Evolutionary conservation across 345 rosid species (phyloP).

Genomic region (Brassica carinata): DNA sequence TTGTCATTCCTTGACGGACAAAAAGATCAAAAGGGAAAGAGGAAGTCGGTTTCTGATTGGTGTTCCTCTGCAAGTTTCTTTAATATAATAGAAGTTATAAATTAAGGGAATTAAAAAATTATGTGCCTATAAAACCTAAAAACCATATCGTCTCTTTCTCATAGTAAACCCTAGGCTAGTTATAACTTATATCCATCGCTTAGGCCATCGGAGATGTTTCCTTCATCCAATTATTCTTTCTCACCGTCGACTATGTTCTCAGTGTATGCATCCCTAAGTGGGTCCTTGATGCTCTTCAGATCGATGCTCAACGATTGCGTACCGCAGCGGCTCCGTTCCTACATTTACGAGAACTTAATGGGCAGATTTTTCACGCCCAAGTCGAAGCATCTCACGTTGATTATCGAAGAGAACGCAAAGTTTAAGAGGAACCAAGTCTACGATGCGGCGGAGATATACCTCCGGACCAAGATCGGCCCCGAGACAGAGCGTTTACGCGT

Average conservation of each 20-base stretch:
- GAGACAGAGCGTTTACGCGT: conserved; percentile 43
- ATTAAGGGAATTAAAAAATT: not conserved
- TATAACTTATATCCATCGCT: not conserved
- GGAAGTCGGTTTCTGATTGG: too few relatives aligned
- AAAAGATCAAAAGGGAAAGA: too few relatives aligned
- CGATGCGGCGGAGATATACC: conserved; percentile 53
- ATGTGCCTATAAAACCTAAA: not conserved
- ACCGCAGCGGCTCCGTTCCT: conserved; percentile 33
- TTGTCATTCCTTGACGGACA: too few relatives aligned
- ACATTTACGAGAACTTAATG: conserved; percentile 20
- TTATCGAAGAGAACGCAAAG: conserved; percentile 42
- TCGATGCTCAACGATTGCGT: conserved; percentile 44
- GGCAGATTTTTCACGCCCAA: conserved; percentile 30
- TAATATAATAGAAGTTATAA: not conserved
- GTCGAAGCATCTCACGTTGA: conserved; percentile 33
- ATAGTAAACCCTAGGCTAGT: not conserved
- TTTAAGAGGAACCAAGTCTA: conserved; percentile 40
- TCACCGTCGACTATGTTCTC: conserved; percentile 43
- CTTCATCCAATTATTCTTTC: conserved; percentile 27
- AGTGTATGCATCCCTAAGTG: conserved; percentile 47
- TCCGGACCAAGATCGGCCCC: conserved; percentile 50
- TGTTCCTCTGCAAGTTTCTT: too few relatives aligned
- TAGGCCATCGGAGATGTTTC: not conserved
- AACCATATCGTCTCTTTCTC: not conserved
- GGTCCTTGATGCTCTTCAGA: conserved; percentile 43